Evolutionary conservation across 176 grass and related monocot species (phyloP).

Genomic region (Phyllostachys edulis): DNA sequence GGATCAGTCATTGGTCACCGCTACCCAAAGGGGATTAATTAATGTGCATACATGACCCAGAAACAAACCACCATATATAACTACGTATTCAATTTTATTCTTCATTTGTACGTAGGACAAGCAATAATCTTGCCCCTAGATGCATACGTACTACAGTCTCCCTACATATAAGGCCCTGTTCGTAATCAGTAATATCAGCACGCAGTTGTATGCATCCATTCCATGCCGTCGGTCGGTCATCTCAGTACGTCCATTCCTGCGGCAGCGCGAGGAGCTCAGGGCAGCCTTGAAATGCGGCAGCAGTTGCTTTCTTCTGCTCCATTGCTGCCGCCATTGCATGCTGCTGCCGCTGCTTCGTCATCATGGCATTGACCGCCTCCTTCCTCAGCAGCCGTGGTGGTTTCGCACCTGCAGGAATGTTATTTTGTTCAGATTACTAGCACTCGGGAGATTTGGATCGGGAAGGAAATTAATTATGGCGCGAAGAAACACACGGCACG

Average conservation of each 20-base stretch:
- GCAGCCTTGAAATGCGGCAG: neutral
- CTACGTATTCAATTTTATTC: too few species aligned
- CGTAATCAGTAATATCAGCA: too few species aligned
- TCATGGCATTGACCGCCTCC: neutral
- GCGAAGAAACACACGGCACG: neutral
- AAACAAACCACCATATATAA: too few species aligned
- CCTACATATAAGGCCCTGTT: too few species aligned
- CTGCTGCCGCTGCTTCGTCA: neutral
- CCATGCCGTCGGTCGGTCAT: neutral
- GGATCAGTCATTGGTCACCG: too few species aligned
- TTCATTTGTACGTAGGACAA: too few species aligned
- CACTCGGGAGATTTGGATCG: neutral
- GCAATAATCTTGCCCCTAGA: too few species aligned
- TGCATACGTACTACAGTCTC: too few species aligned
- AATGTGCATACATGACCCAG: too few species aligned
- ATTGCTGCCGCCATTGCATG: neutral
- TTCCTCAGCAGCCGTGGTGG: conserved; percentile 10
- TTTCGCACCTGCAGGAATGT: conserved; percentile 10
- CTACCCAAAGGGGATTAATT: too few species aligned
- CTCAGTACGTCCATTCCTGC: conserved; percentile 22
- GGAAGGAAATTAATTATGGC: neutral
- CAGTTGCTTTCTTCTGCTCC: neutral
- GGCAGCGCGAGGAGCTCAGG: neutral
- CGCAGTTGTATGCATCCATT: too few species aligned
- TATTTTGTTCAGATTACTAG: neutral